Base-by-base conservation (phyloP, 1,284 basidiomycete species). In the Microbotryum saponariae region DNA sequence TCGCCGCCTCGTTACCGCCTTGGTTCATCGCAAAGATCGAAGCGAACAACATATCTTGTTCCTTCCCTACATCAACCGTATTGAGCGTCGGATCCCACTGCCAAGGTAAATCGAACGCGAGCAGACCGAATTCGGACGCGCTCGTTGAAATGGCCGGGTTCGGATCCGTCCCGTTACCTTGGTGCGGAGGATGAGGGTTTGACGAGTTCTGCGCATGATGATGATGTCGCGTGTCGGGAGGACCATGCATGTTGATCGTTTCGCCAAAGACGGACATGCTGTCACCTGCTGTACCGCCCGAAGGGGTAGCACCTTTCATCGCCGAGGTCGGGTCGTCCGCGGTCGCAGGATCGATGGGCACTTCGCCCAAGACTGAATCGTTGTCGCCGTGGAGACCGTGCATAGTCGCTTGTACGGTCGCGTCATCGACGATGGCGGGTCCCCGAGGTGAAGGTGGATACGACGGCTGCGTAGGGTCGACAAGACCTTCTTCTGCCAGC, bases 21-120 rank as follows among this genome's bases (percentile, higher is more conserved):
- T 9, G 51, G 52, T 42, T 59, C 58, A 31, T 16, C 56, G 46
- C 59, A 58, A 10, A 58, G 61, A 64, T 63, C 64, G 51, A 68
- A 23, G 49, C 58, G 58, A 68, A 66, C 49, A 68, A 53, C 49
- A 65, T 14, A 48, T 68, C 66, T 54, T 68, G 66, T 53, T 68
- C 66, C 44, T 51, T 59, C n/a, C 62, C 64, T 18, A 66, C 60
- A 14, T 55, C 58, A n/a, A 63, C 50, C 44, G 51, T 58, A 5
- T 51, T 42, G 16, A 47, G 51, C 18, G 62, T 59, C n/a, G 64
- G 62, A 33, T 64, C 66, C 66, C 64, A 68, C 29, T 65, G 61
- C 54, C 60, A 63, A 29, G 64, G 50, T 14, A 58, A 51, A 18
- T 51, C n/a, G 33, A 58, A 47, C 21, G 54, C 58, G 31, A 42